Percentiles rank a stretch among this genome's conserved stretches.
Conservation (phyloP, 352 stramenopile species). For the Blastocystis sp. region DNA sequence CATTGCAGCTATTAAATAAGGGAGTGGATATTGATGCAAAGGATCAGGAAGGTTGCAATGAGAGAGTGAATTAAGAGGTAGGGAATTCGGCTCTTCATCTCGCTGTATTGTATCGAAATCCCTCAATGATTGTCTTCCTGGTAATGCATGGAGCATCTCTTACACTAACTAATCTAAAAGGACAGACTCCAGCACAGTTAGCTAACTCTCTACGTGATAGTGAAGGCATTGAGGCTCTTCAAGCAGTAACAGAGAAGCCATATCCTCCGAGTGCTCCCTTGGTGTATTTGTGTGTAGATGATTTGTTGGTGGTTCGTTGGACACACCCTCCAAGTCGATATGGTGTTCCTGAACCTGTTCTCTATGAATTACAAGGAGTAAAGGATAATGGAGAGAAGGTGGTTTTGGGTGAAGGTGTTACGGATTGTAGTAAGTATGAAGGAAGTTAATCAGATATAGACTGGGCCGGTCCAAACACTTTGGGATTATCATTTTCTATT, state of each 20-base stretch:
- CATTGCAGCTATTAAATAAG: background rate
- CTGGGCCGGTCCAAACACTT: background rate
- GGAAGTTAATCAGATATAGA: background rate
- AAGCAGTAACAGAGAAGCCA: background rate
- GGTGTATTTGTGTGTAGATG: background rate
- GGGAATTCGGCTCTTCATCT: conserved; percentile 17
- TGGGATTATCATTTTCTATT: background rate
- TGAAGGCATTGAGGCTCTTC: background rate
- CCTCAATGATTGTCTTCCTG: conserved; percentile 10
- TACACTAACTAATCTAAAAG: background rate
- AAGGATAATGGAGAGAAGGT: background rate
- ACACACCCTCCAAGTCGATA: background rate
- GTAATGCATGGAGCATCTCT: background rate
- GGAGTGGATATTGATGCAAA: background rate
- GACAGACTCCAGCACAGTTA: background rate
- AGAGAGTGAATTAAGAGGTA: background rate
- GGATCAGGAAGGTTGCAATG: background rate
- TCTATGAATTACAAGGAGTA: background rate
- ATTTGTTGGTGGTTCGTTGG: background rate
- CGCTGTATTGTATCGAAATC: background rate
- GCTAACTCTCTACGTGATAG: background rate
- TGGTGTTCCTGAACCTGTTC: background rate
- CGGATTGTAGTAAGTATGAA: background rate
- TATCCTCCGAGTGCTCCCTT: background rate
- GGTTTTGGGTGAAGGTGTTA: background rate